phyloP scores from a whole-genome alignment of 2,329 filamentous ascomycete species.

The Sphaceloma murrayae region DNA sequence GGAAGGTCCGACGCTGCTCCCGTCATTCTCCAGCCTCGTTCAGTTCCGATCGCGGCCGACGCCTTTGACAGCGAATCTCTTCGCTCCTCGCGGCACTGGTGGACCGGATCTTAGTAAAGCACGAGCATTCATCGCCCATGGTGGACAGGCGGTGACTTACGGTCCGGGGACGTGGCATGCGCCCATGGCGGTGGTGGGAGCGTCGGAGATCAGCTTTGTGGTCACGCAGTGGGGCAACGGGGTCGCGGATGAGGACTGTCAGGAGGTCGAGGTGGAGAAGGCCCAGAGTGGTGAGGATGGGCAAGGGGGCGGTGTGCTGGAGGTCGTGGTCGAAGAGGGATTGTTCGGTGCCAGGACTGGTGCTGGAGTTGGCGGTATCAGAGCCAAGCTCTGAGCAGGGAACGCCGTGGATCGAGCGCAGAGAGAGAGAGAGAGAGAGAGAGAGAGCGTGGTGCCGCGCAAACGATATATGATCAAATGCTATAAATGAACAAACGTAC shows the following conservation, averaged over 20 bases:
- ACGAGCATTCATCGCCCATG: constrained; percentile 68
- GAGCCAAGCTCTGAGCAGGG: constrained; percentile 10
- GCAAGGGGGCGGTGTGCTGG: constrained; percentile 25
- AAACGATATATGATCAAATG: not conserved
- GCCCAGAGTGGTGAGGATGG: constrained; percentile 25
- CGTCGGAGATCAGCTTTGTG: constrained; percentile 65
- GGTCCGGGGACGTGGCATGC: constrained; percentile 90
- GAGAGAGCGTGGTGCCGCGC: not conserved
- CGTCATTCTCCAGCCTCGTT: constrained; percentile 3
- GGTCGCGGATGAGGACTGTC: constrained; percentile 73
- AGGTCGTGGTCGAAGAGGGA: constrained; percentile 25
- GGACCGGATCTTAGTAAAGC: constrained; percentile 63
- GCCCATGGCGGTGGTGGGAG: constrained; percentile 82
- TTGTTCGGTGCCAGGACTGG: constrained; percentile 14
- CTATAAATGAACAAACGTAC: not conserved
- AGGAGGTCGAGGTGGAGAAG: constrained; percentile 54
- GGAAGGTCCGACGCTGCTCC: constrained; percentile 1
- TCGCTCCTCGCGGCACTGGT: constrained; percentile 35
- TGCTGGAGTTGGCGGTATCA: constrained; percentile 3
- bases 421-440: not conserved
- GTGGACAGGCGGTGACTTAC: constrained; percentile 81
- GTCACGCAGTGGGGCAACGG: constrained; percentile 86
- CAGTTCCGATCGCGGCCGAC: constrained; percentile 14
- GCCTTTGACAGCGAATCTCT: constrained; percentile 25
- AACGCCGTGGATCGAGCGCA: not conserved